A percentile compares a stretch with the other conserved stretches of the same genome.
Evolutionary conservation across 2,329 filamentous ascomycete species (phyloP).

Genomic region (Hirsutella thompsonii): DNA sequence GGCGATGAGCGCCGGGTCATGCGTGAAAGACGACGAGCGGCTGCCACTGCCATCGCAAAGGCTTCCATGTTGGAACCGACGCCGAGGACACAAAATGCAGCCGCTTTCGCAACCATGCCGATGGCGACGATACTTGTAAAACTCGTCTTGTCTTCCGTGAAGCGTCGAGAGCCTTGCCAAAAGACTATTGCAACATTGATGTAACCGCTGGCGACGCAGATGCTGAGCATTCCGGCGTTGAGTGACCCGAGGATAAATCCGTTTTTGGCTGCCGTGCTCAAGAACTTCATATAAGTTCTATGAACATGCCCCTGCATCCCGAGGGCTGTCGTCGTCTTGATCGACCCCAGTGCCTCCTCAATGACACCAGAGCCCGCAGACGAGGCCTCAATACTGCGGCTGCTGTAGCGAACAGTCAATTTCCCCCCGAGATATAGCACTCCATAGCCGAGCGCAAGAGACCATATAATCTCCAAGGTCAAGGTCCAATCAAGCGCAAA

Average conservation of each 20-base stretch:
- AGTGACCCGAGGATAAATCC: constrained; percentile 18
- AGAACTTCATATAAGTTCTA: constrained; percentile 13
- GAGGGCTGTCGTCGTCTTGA: constrained; percentile 25
- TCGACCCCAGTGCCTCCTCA: constrained; percentile 24
- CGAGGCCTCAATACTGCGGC: neutral
- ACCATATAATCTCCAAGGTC: neutral
- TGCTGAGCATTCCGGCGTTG: constrained; percentile 17
- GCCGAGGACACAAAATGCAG: constrained; percentile 3
- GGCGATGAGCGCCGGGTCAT: constrained; percentile 18
- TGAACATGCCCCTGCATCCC: constrained; percentile 19
- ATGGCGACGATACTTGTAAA: constrained; percentile 19
- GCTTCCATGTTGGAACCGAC: constrained; percentile 11
- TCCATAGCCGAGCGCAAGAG: neutral
- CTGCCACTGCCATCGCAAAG: constrained; percentile 19
- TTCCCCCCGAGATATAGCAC: neutral
- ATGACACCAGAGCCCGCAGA: constrained; percentile 10
- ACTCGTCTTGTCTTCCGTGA: constrained; percentile 16
- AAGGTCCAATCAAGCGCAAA: neutral
- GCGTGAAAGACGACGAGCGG: constrained; percentile 20
- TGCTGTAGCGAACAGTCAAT: neutral
- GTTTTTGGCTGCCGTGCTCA: constrained; percentile 9
- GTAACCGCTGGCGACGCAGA: constrained; percentile 20
- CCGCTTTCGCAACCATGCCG: constrained; percentile 2
- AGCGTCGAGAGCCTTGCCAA: constrained; percentile 25
- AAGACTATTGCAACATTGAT: constrained; percentile 23